These are phyloP conservation scores for Aegilops tauschii DNA, from an alignment of 176 grass and related monocot genomes.

Conservation along the genomic window DNA sequence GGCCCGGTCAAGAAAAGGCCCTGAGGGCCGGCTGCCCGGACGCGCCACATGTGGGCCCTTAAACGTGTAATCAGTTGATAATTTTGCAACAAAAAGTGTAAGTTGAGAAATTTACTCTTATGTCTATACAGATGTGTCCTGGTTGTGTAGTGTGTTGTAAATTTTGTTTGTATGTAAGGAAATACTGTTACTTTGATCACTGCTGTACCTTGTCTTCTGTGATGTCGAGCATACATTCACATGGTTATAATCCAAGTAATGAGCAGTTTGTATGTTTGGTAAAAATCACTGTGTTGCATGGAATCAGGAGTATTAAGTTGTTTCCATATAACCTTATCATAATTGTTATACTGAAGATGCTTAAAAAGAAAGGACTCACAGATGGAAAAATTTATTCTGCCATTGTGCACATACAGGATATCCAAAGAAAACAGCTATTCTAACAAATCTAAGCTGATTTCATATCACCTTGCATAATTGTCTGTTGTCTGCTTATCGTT, in stretches of 20 bases:
- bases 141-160: neutral
- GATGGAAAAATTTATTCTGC: neutral
- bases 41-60: neutral
- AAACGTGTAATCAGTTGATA: neutral
- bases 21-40: no score
- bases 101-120: no score
- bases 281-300: neutral
- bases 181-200: no score
- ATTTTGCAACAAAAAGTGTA: neutral
- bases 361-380: neutral
- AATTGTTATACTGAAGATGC: neutral
- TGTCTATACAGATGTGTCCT: neutral
- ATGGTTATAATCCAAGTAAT: neutral
- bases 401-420: neutral
- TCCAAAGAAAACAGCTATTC: neutral
- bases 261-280: neutral
- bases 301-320: neutral
- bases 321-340: neutral
- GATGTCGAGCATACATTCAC: neutral
- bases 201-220: no score
- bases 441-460: neutral
- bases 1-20: neutral
- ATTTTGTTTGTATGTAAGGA: no score
- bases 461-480: neutral
- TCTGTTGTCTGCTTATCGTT: neutral